These are phyloP conservation scores for Magnaporthiopsis poae DNA, from an alignment of 2,329 filamentous ascomycete genomes.

Conservation along the genomic window DNA sequence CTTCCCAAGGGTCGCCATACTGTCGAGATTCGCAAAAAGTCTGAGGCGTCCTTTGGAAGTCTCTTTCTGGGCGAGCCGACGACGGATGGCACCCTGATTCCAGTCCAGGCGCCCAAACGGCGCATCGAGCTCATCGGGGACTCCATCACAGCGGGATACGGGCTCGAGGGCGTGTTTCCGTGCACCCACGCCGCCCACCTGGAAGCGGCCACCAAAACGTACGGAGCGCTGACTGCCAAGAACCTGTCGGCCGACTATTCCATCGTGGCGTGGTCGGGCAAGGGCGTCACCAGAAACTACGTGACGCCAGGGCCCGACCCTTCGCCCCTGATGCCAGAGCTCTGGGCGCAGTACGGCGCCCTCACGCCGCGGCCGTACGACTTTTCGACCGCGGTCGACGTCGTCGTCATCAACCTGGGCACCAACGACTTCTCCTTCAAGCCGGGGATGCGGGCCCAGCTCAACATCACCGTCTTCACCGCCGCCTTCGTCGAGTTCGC, in stretches of 20 bases:
- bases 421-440: slow-evolving; percentile 33
- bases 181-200: slow-evolving; percentile 29
- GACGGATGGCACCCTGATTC: slow-evolving; percentile 10
- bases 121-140: slow-evolving; percentile 35
- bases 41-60: slow-evolving; percentile 25
- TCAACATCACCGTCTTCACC: slow-evolving; percentile 20
- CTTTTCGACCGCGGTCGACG: slow-evolving; percentile 26
- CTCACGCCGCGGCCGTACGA: slow-evolving; percentile 28
- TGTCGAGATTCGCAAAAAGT: slow-evolving; percentile 28
- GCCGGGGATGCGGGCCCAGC: slow-evolving; percentile 19
- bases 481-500: slow-evolving; percentile 23
- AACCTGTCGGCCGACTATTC: slow-evolving; percentile 32
- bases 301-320: slow-evolving; percentile 19
- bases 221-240: slow-evolving; percentile 31
- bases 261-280: slow-evolving; percentile 34
- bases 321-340: slow-evolving; percentile 27
- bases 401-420: slow-evolving; percentile 33
- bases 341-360: slow-evolving; percentile 33
- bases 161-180: slow-evolving; percentile 29
- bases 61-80: slow-evolving; percentile 22
- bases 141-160: slow-evolving; percentile 35
- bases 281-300: slow-evolving; percentile 32
- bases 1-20: slow-evolving; percentile 25
- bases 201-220: slow-evolving; percentile 31
- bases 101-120: slow-evolving; percentile 16